Conservation (phyloP, 768 basidiomycete genomes). For the Calocybe indica region DNA sequence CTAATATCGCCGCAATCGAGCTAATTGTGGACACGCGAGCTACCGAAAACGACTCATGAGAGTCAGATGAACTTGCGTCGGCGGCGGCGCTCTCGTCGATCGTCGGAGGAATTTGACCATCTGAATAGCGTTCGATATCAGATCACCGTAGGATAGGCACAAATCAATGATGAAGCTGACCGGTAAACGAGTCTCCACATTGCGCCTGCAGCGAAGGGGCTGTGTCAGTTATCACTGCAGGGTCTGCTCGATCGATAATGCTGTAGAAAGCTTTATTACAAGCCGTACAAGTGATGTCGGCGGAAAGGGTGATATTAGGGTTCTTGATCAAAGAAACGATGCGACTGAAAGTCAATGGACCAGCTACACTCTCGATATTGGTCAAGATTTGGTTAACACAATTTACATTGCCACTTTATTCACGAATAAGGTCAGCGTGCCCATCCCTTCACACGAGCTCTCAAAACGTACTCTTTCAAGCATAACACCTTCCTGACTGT, state of each 20-base stretch:
- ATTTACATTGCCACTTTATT: conserved; percentile 25
- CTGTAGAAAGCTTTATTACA: conserved; percentile 47
- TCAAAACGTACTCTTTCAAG: conserved; percentile 51
- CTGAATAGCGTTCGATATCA: conserved; percentile 12
- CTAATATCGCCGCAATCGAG: no score
- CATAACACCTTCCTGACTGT: conserved; percentile 49
- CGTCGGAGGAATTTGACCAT: conserved; percentile 29
- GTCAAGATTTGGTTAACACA: conserved; percentile 56
- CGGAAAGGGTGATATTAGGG: conserved; percentile 12
- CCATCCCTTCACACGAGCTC: neutral
- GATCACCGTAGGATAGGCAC: neutral
- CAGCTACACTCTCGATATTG: conserved; percentile 35
- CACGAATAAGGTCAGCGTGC: neutral
- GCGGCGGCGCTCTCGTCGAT: conserved; percentile 28
- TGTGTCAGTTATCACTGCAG: conserved; percentile 22
- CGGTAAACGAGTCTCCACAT: conserved; percentile 48
- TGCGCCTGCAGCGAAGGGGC: conserved; percentile 24
- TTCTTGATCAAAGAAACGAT: conserved; percentile 14
- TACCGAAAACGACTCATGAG: no score
- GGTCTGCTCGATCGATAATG: conserved; percentile 26
- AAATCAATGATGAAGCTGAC: conserved; percentile 23
- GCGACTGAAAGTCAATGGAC: conserved; percentile 28
- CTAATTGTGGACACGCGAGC: no score
- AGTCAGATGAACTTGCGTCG: conserved; percentile 3
- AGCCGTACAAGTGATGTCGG: conserved; percentile 41